phyloP scores from a whole-genome alignment of 192 early-diverging fungal genomes.

The Linnemannia schmuckeri region DNA sequence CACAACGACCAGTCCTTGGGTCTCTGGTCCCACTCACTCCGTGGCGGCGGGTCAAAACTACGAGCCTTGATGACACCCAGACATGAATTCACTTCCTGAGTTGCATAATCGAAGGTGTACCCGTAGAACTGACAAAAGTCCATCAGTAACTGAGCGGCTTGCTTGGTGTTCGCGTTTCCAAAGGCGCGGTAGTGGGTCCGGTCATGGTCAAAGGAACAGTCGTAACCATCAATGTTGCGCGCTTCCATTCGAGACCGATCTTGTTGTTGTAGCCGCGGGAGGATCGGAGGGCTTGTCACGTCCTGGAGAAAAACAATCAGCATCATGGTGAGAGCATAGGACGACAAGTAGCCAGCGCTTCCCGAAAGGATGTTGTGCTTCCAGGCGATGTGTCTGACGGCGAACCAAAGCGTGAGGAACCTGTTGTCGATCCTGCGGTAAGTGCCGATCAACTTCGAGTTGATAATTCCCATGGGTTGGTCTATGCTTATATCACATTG shows the following conservation, averaged over 20 bases:
- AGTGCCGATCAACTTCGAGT: slow-evolving; percentile 8
- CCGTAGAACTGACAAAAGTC: neutral
- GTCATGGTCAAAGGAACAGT: slow-evolving; percentile 3
- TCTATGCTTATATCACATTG: slow-evolving; percentile 5
- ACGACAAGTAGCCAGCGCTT: neutral
- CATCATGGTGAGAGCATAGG: slow-evolving; percentile 20
- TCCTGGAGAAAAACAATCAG: slow-evolving; percentile 10
- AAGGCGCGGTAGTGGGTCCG: neutral
- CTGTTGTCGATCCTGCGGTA: slow-evolving; percentile 11
- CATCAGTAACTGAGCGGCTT: neutral
- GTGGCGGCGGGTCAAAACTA: neutral
- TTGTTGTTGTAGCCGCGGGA: slow-evolving; percentile 1
- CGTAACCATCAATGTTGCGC: neutral
- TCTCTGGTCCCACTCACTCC: neutral
- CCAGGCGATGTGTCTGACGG: neutral
- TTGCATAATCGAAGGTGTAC: neutral
- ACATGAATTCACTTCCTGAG: neutral
- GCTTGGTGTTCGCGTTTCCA: neutral
- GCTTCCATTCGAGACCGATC: neutral
- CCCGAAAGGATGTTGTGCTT: neutral
- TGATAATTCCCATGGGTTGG: neutral
- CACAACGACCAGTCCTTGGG: too few relatives aligned
- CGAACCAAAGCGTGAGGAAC: slow-evolving; percentile 9
- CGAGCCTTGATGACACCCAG: neutral
- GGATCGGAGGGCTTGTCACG: neutral